A percentile compares a stretch with the other conserved stretches of the same genome.
phyloP scores from a whole-genome alignment of 1,139 yeast genomes.

The Candida pseudocylindracea region DNA sequence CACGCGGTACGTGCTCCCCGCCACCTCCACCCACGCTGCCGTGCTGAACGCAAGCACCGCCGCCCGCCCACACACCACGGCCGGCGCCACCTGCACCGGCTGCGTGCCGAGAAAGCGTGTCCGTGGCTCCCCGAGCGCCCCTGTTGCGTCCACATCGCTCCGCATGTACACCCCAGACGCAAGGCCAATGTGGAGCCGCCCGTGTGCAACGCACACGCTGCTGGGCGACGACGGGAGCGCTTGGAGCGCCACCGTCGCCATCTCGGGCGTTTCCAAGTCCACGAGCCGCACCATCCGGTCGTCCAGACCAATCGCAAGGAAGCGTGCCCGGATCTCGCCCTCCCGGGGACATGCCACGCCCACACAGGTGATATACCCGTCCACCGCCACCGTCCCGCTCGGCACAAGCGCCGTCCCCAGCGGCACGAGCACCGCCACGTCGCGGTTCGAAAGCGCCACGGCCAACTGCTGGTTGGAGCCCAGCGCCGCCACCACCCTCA shows the following conservation, averaged over 20 bases:
- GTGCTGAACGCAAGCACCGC: conserved; percentile 20
- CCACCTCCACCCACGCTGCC: conserved; percentile 13
- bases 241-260: conserved; percentile 45
- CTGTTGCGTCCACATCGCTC: conserved; percentile 37
- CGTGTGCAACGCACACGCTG: conserved; percentile 15
- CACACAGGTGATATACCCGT: conserved; percentile 24
- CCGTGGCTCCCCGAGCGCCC: conserved; percentile 43
- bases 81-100: conserved; percentile 27
- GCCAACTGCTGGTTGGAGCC: conserved; percentile 48
- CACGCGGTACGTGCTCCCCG: not conserved
- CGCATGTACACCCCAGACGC: conserved; percentile 61
- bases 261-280: conserved; percentile 40
- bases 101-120: conserved; percentile 56
- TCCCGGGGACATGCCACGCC: conserved; percentile 30
- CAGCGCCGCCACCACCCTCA: conserved; percentile 33
- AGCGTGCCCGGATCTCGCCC: conserved; percentile 21
- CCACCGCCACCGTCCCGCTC: conserved; percentile 35
- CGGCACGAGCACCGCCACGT: conserved; percentile 54
- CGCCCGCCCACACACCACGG: conserved; percentile 7
- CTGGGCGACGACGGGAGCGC: conserved; percentile 38
- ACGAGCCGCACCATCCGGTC: conserved; percentile 54
- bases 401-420: conserved; percentile 50
- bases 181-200: conserved; percentile 51
- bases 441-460: conserved; percentile 49
- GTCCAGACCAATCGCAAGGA: conserved; percentile 28